Conservation (phyloP, 2,329 filamentous ascomycete genomes). For the Venturia asperata region DNA sequence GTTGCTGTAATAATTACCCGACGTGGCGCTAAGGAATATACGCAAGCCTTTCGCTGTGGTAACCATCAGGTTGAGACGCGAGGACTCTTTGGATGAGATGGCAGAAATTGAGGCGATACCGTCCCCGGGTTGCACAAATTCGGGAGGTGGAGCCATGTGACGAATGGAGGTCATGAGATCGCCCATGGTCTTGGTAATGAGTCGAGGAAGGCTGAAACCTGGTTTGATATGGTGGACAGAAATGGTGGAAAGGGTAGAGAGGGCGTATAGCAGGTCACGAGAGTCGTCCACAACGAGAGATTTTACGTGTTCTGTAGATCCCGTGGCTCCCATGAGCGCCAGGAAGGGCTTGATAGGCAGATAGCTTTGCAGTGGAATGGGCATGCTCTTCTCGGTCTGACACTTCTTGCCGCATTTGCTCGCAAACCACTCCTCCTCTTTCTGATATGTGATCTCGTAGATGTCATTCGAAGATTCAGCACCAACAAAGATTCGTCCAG, state of each 20-base stretch:
- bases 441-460: conserved; percentile 91
- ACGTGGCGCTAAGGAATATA: conserved; percentile 84
- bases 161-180: conserved; percentile 63
- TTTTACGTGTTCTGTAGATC: conserved; percentile 50
- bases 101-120: conserved; percentile 76
- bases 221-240: conserved; percentile 81
- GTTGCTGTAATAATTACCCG: conserved; percentile 40
- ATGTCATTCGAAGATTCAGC: conserved; percentile 76
- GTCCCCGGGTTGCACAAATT: conserved; percentile 61
- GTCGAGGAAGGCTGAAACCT: conserved; percentile 44
- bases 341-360: conserved; percentile 11
- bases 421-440: conserved; percentile 95
- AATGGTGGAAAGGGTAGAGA: conserved; percentile 83
- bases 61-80: conserved; percentile 80
- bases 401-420: conserved; percentile 82
- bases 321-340: conserved; percentile 28
- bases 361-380: conserved; percentile 23
- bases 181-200: conserved; percentile 48
- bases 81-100: conserved; percentile 70
- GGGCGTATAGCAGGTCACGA: conserved; percentile 79
- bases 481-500: conserved; percentile 89
- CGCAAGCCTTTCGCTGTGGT: conserved; percentile 85
- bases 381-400: conserved; percentile 69
- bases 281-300: conserved; percentile 86
- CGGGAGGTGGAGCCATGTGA: conserved; percentile 61